phyloP scores from a whole-genome alignment of 352 stramenopile species.

The Pilasporangium apinafurcum region DNA sequence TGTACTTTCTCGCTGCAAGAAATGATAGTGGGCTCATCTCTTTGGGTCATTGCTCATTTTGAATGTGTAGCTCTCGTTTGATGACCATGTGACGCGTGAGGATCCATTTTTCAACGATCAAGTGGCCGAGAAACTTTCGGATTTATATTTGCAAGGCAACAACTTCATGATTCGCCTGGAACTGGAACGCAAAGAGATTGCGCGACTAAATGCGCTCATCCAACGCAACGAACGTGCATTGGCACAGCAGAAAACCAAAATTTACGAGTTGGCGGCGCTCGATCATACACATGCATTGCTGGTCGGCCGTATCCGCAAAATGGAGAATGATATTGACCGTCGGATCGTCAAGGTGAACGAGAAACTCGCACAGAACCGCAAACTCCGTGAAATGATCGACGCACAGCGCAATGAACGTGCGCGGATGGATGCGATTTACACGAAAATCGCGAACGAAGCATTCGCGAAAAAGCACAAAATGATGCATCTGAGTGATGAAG shows the following conservation, averaged over 20 bases:
- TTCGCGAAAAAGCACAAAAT: constrained; percentile 57
- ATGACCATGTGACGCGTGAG: constrained; percentile 54
- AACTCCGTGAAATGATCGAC: constrained; percentile 56
- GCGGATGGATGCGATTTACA: constrained; percentile 70
- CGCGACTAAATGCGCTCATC: constrained; percentile 53
- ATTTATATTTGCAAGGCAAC: constrained; percentile 74
- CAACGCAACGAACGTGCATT: constrained; percentile 54
- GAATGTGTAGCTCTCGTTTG: constrained; percentile 56
- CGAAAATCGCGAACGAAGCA: constrained; percentile 58
- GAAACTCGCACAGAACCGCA: constrained; percentile 59
- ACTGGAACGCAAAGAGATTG: constrained; percentile 68
- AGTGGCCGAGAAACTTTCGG: constrained; percentile 66
- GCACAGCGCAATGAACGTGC: constrained; percentile 59
- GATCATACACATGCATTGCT: constrained; percentile 66
- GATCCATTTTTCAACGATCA: constrained; percentile 77
- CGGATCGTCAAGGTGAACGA: constrained; percentile 83
- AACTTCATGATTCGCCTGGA: constrained; percentile 78
- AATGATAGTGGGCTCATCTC: not conserved
- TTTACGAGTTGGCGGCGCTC: constrained; percentile 65
- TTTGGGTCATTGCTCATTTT: not conserved
- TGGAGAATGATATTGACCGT: constrained; percentile 79
- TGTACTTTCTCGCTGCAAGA: too few relatives aligned
- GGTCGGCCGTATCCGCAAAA: constrained; percentile 59
- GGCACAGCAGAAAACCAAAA: constrained; percentile 64
- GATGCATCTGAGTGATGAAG: constrained; percentile 26